Conservation (phyloP, 129 eudicot species). For the Artemisia tridentata region DNA sequence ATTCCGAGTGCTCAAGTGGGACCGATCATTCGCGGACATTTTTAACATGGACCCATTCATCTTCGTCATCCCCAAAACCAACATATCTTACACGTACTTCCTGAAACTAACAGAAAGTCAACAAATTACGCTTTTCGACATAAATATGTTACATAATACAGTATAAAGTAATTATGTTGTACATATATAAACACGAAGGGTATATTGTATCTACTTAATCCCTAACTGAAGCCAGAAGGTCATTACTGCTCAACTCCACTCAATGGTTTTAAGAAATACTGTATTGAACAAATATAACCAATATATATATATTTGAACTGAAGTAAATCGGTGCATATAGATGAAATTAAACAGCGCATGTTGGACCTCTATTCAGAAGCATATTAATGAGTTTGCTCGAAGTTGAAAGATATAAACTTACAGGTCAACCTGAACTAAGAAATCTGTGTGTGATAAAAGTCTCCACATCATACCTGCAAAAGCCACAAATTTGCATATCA, state of each 20-base stretch:
- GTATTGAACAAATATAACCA: neutral
- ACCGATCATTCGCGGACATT: constrained; percentile 71
- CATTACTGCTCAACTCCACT: no score
- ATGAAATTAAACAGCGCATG: no score
- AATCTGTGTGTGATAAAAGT: constrained; percentile 32
- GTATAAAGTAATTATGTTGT: no score
- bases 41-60: constrained; percentile 76
- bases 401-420: constrained; percentile 19
- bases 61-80: constrained; percentile 52
- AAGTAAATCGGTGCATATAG: neutral
- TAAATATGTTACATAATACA: no score
- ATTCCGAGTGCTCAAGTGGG: constrained; percentile 70
- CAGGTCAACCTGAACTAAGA: constrained; percentile 28
- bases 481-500: neutral
- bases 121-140: no score
- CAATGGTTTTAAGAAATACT: no score
- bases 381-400: no score
- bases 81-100: constrained; percentile 44
- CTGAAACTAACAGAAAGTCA: constrained; percentile 13
- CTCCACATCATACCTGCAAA: constrained; percentile 38
- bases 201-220: no score
- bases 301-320: neutral
- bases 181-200: no score
- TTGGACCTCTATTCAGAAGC: no score
- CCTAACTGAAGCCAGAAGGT: no score